These are phyloP conservation scores for Spiromastix sp. DNA, from an alignment of 2,329 filamentous ascomycete genomes.

Conservation along the genomic window DNA sequence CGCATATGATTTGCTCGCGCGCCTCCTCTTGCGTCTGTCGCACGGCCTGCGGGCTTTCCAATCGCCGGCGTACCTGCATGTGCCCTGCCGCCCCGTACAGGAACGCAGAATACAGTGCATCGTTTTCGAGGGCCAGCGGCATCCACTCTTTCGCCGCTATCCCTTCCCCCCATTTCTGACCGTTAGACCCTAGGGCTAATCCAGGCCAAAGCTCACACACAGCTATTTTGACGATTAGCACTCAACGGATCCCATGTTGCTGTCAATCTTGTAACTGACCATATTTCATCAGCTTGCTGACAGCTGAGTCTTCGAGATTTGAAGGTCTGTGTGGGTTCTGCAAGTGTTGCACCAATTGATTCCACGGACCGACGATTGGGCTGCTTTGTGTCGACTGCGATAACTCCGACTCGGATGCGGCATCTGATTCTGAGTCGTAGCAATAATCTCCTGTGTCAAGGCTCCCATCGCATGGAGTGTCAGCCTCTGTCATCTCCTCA, in stretches of 20 bases:
- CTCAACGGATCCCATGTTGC: too few species aligned
- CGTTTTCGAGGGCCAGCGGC: conserved; percentile 10
- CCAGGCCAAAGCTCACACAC: conserved; percentile 14
- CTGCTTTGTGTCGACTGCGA: too few species aligned
- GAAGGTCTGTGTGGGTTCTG: conserved; percentile 11
- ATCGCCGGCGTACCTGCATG: conserved; percentile 11
- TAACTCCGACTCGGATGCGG: background rate
- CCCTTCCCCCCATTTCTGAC: conserved; percentile 10
- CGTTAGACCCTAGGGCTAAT: conserved; percentile 9
- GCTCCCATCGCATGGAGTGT: too few species aligned
- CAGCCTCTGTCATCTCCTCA: background rate
- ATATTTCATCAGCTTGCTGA: conserved; percentile 14
- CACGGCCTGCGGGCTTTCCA: conserved; percentile 7
- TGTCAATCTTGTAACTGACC: conserved; percentile 10
- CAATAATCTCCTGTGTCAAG: background rate
- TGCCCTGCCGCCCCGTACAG: conserved; percentile 13
- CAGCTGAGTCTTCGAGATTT: conserved; percentile 10
- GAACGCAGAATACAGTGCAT: conserved; percentile 12
- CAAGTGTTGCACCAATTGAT: conserved; percentile 9
- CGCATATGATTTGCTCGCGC: conserved; percentile 13
- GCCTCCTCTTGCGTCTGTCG: conserved; percentile 12
- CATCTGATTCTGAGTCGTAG: background rate
- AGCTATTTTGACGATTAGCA: conserved; percentile 5
- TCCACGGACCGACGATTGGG: conserved; percentile 7
- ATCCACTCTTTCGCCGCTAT: conserved; percentile 11